Conservation (phyloP, 2,329 filamentous ascomycete species). For the Tricladium varicosporioides region DNA sequence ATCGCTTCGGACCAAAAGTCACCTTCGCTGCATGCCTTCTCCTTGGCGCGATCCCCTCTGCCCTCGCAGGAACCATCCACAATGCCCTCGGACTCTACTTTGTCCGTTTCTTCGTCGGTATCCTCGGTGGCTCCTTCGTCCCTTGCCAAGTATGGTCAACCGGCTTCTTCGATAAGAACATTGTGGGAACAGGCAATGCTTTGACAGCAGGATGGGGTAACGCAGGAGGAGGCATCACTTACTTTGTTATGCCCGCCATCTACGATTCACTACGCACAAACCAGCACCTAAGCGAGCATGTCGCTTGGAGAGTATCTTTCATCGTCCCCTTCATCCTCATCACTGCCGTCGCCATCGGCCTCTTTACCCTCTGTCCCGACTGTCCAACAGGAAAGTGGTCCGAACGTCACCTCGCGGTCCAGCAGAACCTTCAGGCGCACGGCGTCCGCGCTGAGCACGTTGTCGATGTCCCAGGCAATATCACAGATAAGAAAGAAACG, state of each 20-base stretch:
- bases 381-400: constrained; percentile 81
- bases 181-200: constrained; percentile 86
- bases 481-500: constrained; percentile 19
- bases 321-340: constrained; percentile 80
- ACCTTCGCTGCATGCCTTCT: constrained; percentile 80
- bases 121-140: constrained; percentile 75
- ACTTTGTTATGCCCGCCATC: constrained; percentile 90
- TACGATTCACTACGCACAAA: constrained; percentile 70
- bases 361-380: constrained; percentile 75
- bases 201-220: constrained; percentile 84
- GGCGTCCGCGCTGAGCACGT: constrained; percentile 39
- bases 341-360: constrained; percentile 59
- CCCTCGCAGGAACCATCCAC: constrained; percentile 74
- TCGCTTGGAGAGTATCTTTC: constrained; percentile 83
- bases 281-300: constrained; percentile 59
- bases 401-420: constrained; percentile 51
- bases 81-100: constrained; percentile 66
- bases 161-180: constrained; percentile 88
- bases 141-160: constrained; percentile 92
- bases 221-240: constrained; percentile 84
- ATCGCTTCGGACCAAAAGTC: constrained; percentile 75
- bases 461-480: constrained; percentile 32
- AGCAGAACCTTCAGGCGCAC: constrained; percentile 48
- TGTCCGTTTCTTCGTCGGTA: constrained; percentile 77
- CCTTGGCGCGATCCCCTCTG: constrained; percentile 75